Percentiles rank a stretch among this genome's conserved stretches.
Evolutionary conservation across 1,139 yeast genomes (phyloP).

Genomic region (Wickerhamiella pararugosa): DNA sequence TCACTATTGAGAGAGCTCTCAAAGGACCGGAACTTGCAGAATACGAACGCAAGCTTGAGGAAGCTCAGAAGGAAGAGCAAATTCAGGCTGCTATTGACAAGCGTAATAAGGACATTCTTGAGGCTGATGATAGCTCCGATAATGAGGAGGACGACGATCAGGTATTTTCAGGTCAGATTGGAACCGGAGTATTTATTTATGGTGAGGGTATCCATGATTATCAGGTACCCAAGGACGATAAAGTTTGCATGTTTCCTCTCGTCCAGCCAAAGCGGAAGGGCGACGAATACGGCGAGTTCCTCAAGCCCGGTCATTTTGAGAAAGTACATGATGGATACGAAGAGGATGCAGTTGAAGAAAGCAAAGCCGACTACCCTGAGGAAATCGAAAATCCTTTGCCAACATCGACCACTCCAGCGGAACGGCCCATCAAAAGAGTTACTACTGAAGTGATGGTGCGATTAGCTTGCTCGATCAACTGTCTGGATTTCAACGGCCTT

Average conservation of each 20-base stretch:
- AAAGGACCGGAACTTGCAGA: constrained; percentile 24
- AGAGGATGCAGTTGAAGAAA: constrained; percentile 9
- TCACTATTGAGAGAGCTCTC: constrained; percentile 19
- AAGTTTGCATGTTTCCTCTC: constrained; percentile 69
- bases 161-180: constrained; percentile 21
- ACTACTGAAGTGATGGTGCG: constrained; percentile 28
- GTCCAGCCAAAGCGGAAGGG: constrained; percentile 29
- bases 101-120: constrained; percentile 41
- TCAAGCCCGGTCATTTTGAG: constrained; percentile 49
- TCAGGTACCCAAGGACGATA: constrained; percentile 45
- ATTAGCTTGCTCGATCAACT: constrained; percentile 58
- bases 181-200: constrained; percentile 21
- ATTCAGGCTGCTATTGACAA: constrained; percentile 41
- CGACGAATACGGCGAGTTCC: constrained; percentile 78
- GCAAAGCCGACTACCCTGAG: constrained; percentile 6
- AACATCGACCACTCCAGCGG: background rate
- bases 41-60: constrained; percentile 20
- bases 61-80: constrained; percentile 32
- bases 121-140: constrained; percentile 22
- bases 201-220: constrained; percentile 39
- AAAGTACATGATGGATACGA: constrained; percentile 2
- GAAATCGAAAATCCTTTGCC: background rate
- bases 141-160: constrained; percentile 20
- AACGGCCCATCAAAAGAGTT: constrained; percentile 37
- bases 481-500: constrained; percentile 69